Percentiles rank a stretch among this genome's conserved stretches.
phyloP scores from a whole-genome alignment of 2,329 filamentous ascomycete species.

The Colletotrichum caudatum region DNA sequence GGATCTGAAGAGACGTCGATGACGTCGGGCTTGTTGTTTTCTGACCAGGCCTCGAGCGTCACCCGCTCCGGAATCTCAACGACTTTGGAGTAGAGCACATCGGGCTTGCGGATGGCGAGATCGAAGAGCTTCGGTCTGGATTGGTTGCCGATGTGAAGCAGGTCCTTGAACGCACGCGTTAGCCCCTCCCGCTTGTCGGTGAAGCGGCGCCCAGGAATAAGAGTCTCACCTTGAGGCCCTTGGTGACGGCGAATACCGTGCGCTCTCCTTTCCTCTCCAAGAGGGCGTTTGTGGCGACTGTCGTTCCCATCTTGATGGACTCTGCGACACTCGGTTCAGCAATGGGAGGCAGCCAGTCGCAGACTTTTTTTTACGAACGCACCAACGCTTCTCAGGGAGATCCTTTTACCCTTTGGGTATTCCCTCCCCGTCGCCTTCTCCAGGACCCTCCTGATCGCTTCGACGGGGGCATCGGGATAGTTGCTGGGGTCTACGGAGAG shows the following conservation, averaged over 20 bases:
- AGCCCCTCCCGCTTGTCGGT: not conserved
- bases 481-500: constrained; percentile 79
- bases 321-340: constrained; percentile 51
- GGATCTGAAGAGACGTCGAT: constrained; percentile 35
- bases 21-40: constrained; percentile 31
- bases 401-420: constrained; percentile 48
- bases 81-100: constrained; percentile 76
- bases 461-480: constrained; percentile 79
- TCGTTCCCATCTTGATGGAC: constrained; percentile 83
- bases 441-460: constrained; percentile 71
- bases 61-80: constrained; percentile 81
- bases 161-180: constrained; percentile 69
- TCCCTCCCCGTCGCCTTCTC: constrained; percentile 49
- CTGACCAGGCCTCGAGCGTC: constrained; percentile 67
- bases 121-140: constrained; percentile 80
- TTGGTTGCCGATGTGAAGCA: constrained; percentile 79
- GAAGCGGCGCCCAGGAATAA: fast-evolving
- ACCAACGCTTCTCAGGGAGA: constrained; percentile 45
- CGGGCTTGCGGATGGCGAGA: constrained; percentile 74
- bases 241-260: constrained; percentile 74
- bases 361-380: not conserved
- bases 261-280: constrained; percentile 79
- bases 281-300: constrained; percentile 82
- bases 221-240: constrained; percentile 55
- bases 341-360: not conserved